phyloP scores from a whole-genome alignment of 2,329 filamentous ascomycete species.

The Bimuria novae-zelandiae region DNA sequence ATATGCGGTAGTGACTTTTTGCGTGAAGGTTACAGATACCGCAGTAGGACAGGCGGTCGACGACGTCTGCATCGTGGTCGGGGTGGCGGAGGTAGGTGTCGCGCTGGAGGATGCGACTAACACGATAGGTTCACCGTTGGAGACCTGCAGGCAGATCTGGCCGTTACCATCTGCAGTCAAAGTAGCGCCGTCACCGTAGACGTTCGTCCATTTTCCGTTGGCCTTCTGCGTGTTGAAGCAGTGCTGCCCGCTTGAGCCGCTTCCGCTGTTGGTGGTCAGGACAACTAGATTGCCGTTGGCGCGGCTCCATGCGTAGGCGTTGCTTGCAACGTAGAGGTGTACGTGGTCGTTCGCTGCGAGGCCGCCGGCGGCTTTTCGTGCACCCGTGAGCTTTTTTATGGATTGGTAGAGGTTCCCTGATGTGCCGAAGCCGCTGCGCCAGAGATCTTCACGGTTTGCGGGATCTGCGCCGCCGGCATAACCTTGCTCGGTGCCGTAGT shows the following conservation, averaged over 20 bases:
- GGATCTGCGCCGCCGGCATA: constrained; percentile 46
- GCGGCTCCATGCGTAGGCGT: constrained; percentile 54
- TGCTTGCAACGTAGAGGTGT: constrained; percentile 50
- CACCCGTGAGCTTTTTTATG: constrained; percentile 31
- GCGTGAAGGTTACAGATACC: constrained; percentile 50
- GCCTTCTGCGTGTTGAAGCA: constrained; percentile 50
- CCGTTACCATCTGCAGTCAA: constrained; percentile 49
- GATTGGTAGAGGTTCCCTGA: constrained; percentile 33
- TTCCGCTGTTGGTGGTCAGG: constrained; percentile 52
- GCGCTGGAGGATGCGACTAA: constrained; percentile 30
- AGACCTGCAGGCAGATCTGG: constrained; percentile 48
- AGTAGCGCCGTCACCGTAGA: constrained; percentile 42
- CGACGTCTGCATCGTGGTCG: constrained; percentile 15
- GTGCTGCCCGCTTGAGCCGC: constrained; percentile 44
- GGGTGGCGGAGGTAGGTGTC: constrained; percentile 13
- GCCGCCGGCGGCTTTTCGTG: constrained; percentile 46
- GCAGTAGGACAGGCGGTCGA: constrained; percentile 32
- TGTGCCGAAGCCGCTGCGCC: constrained; percentile 44
- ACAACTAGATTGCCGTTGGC: constrained; percentile 52
- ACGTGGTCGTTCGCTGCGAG: constrained; percentile 51
- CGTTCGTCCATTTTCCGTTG: constrained; percentile 49
- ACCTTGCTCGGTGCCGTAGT: constrained; percentile 47
- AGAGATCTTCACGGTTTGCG: constrained; percentile 48
- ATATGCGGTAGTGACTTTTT: constrained; percentile 53
- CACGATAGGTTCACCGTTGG: constrained; percentile 52